These are phyloP conservation scores for Termitomyces bulborhizus DNA, from an alignment of 768 basidiomycete species.

Conservation along the genomic window DNA sequence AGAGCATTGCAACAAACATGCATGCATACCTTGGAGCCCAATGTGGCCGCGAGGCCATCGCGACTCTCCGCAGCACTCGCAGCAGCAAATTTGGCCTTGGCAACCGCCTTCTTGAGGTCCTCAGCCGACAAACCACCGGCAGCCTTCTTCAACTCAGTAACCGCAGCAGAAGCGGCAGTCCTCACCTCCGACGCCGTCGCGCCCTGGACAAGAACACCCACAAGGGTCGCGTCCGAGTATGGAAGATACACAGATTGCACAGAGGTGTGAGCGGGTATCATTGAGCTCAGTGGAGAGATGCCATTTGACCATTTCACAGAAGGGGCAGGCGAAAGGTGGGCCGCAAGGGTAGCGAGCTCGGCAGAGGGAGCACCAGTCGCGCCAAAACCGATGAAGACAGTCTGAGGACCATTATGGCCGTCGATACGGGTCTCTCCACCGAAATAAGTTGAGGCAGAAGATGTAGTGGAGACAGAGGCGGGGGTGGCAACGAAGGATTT, in stretches of 20 bases:
- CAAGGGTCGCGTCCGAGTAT: conserved; percentile 88
- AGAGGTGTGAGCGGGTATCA: conserved; percentile 51
- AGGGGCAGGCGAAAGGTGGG: conserved; percentile 72
- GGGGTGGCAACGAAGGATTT: conserved; percentile 49
- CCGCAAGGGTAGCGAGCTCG: conserved; percentile 73
- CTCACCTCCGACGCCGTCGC: conserved; percentile 54
- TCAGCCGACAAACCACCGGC: conserved; percentile 57
- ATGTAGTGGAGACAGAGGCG: conserved; percentile 28
- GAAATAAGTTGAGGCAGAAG: conserved; percentile 44
- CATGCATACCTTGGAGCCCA: conserved; percentile 56
- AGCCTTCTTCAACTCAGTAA: conserved; percentile 60
- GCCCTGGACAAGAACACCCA: conserved; percentile 78
- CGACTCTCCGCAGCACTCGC: conserved; percentile 66
- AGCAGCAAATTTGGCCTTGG: conserved; percentile 83
- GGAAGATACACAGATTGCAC: conserved; percentile 75
- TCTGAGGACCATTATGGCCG: conserved; percentile 55
- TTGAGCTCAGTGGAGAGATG: conserved; percentile 58
- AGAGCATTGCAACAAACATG: neutral
- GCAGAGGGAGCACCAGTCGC: conserved; percentile 55
- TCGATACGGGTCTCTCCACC: conserved; percentile 86
- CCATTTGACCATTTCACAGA: conserved; percentile 87
- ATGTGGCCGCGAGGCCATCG: conserved; percentile 53
- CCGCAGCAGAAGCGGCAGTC: conserved; percentile 63
- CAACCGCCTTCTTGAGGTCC: conserved; percentile 73
- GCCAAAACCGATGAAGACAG: conserved; percentile 87